Evolutionary conservation across 2,329 filamentous ascomycete genomes (phyloP), one percentile per base, ranked within the genome.

Genomic region (Lomentospora prolificans): DNA sequence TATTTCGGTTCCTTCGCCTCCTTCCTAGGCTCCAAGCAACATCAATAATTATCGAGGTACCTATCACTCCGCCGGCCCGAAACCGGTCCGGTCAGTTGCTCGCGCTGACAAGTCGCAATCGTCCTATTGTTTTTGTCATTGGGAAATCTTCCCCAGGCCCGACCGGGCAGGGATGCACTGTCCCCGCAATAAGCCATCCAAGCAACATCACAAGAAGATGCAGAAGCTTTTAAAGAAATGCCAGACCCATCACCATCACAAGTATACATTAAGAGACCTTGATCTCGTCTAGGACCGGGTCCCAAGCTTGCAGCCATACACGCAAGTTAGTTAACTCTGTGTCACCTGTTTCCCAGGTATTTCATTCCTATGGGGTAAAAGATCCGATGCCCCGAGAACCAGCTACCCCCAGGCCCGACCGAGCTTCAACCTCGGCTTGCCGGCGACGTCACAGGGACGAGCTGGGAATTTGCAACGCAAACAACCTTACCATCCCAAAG

Each of bases 371-470:
- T 17, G 44, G 44, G 3, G 4, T 48, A 22, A 12, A 22, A 48
- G 44, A 25, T 48, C 44, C 44, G 44, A 48, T 48, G 17, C 44
- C 44, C 44, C 17, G 44, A 48, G 41, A 48, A 10, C 9, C n/a
- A 22, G 17, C 22, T 48, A 12, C 17, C 44, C 22, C 44, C 44
- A 48, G 44, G 22, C 44, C 41, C 53, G 53, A 41, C 53, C 41
- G 46, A 55, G n/a, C 30, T 55, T 33, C 44, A 55, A 50, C 53
- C 53, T 55, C 53, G 53, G 53, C 53, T 51, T 28, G n/a, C 17
- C 24, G 48, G 48, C 50, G 50, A 33, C 50, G 50, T 52, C 50
- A 52, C 50, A 33, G 50, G 50, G 50, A 52, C 17, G 10, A 48
- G 10, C 36, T 41, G n/a, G 6, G 24, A 48, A 48, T 22, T 10